Base-by-base conservation (phyloP, 306 rosid species). In the Luffa acutangula region DNA sequence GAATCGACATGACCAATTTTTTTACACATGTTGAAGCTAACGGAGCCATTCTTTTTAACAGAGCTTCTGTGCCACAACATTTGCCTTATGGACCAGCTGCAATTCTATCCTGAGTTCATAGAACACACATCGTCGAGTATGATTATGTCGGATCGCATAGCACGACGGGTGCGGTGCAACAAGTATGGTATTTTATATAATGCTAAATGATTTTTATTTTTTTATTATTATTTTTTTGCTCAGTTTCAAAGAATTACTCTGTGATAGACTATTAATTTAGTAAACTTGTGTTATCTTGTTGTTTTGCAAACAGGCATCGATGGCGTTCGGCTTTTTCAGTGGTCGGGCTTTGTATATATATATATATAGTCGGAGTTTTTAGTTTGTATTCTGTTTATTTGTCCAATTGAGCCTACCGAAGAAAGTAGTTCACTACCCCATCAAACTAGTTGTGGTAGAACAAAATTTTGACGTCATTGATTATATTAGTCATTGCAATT, bases 51-150 rank as follows among this genome's bases (percentile, higher is more conserved):
- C 14, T 33, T 85, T 53, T 51, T 60, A 37, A 45, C 88, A 91
- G 97, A 84, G 88, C 86, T 83, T 86, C 85, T 75, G 81, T 84
- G 53, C 86, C 88, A 74, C 84, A 87, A 9, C 83, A 75, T 6
- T 84, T 93, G 76, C 77, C 65, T 69, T 84, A 69, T 43, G 90
- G 93, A 60, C 67, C 89, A 20, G 79, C 34, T 64, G 89, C 93
- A 43, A 85, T 90, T 80, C 78, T 90, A 43, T 77, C 90, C 67
- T 82, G 82, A 85, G 69, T 59, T 70, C 77, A 72, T 54, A 36
- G 33, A 43, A 0, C 37, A 20, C 9, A 3, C 65, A 25, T 6
- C 14, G 1, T 9, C 52, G 51, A 69, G 53, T n/a, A n/a, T 69
- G 75, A 69, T 69, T 42, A 9, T 31, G 15, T 69, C 54, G 6